Conservation (phyloP, 495 filamentous ascomycete species). For the Penicillium nucicola region DNA sequence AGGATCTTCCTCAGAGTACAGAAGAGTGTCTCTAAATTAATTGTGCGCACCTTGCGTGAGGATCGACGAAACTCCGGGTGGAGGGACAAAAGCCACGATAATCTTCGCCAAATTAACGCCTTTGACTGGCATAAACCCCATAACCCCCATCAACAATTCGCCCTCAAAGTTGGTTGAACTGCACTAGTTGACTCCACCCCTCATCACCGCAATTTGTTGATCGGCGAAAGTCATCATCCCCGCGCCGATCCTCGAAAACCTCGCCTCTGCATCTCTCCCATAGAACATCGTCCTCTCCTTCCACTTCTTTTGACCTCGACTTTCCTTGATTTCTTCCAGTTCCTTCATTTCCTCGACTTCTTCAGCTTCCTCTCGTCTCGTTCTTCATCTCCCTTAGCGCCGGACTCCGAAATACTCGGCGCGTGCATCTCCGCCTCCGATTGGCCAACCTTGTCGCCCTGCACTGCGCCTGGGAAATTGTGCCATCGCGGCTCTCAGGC, state of each 20-base stretch:
- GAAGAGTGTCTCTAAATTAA: no score
- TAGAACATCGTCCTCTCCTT: neutral
- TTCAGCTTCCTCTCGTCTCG: neutral
- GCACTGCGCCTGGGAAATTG: constrained; percentile 17
- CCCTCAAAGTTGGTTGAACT: neutral
- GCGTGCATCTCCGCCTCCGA: constrained; percentile 15
- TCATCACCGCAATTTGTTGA: constrained; percentile 11
- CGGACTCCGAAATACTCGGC: constrained; percentile 16
- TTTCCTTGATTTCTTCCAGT: neutral
- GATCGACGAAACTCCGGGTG: constrained; percentile 5
- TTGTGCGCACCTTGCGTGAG: constrained; percentile 1
- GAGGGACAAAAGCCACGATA: constrained; percentile 1
- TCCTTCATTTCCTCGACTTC: neutral
- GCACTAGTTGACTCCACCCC: constrained; percentile 1
- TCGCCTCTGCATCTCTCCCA: neutral
- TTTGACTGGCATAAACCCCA: constrained; percentile 1
- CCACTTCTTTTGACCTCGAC: neutral
- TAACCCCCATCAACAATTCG: neutral
- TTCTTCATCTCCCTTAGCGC: constrained; percentile 19
- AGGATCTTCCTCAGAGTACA: no score
- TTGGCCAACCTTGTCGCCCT: constrained; percentile 23
- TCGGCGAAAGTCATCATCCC: constrained; percentile 15
- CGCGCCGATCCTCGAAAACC: constrained; percentile 25
- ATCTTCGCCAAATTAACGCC: constrained; percentile 1
- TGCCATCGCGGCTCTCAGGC: constrained; percentile 17